These are phyloP conservation scores for Lodderomyces theae DNA, from an alignment of 1,139 yeast genomes.

Conservation along the genomic window DNA sequence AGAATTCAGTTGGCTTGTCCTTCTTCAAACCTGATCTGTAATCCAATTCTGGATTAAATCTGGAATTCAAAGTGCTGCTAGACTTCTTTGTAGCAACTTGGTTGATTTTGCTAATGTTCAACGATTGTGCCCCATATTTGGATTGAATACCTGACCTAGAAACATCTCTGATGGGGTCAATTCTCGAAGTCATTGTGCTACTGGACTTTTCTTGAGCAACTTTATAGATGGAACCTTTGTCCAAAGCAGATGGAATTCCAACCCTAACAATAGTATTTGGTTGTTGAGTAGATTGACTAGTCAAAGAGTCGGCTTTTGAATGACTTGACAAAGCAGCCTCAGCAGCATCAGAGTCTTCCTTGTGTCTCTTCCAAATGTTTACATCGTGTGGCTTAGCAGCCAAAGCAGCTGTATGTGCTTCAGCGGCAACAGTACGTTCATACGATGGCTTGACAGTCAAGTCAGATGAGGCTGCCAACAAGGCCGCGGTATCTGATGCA, in stretches of 20 bases:
- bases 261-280: constrained; percentile 20
- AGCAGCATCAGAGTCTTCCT: constrained; percentile 42
- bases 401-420: constrained; percentile 64
- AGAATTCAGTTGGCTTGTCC: constrained; percentile 24
- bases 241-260: constrained; percentile 38
- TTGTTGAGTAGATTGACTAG: constrained; percentile 9
- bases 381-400: constrained; percentile 48
- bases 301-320: constrained; percentile 10
- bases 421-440: constrained; percentile 60
- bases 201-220: constrained; percentile 45
- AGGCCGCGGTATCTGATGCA: constrained; percentile 77
- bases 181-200: constrained; percentile 46
- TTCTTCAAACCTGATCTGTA: constrained; percentile 40
- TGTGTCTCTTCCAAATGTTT: constrained; percentile 46
- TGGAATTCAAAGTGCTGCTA: constrained; percentile 37
- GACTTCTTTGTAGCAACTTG: constrained; percentile 45
- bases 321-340: constrained; percentile 29
- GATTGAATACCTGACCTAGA: constrained; percentile 46
- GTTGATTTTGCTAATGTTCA: constrained; percentile 42
- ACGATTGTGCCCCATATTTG: constrained; percentile 23
- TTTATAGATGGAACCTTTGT: constrained; percentile 35
- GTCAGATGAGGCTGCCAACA: constrained; percentile 66
- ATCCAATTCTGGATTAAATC: constrained; percentile 46
- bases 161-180: constrained; percentile 43
- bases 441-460: constrained; percentile 60